Base-by-base conservation (phyloP, 2,329 filamentous ascomycete genomes). In the Fusarium sp. region DNA sequence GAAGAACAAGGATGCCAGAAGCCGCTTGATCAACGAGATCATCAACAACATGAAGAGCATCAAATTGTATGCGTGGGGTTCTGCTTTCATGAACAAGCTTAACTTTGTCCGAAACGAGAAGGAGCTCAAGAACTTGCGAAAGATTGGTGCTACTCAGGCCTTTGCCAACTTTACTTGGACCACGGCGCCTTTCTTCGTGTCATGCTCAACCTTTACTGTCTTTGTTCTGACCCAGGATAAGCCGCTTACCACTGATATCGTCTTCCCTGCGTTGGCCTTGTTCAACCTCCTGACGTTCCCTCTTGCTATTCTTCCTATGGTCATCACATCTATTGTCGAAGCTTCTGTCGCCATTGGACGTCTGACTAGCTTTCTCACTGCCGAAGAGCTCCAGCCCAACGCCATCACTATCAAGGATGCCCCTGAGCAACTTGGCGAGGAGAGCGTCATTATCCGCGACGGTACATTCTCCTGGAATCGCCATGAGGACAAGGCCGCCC, bases 41-140 rank as follows among this genome's bases (percentile, higher is more conserved):
- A 84, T 99, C 75, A 97, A 96, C 84, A 98, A 98, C 81, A 99
- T 99, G 92, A 99, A 99, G 84, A 97, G 94, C 77, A 96, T 99
- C 83, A 99, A 99, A 82, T 87, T 99, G 20, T 99, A 97, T 78
- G 96, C 96, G 30, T 99, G 96, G 96, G 95, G 94, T 32, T 91
- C 90, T 30, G 95, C 96, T 15, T 99, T 99, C 77, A 97, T 97
- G 90, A 96, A 94, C 80, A 97, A 97, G 81, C 88, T 99, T 61
- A 98, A 96, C 81, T 92, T 92, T 78, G 94, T 99, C 63, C 90
- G 96, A 79, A 99, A 99, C 80, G 96, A 99, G 75, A 88, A 93
- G 73, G 96, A 99, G 80, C 84, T 99, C 56, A 96, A 96, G 82
- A 99, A 96, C 25, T 85, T 99, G 57, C 91, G 96, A 67, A 97